A percentile compares a stretch with the other conserved stretches of the same genome.
Conservation (phyloP, 2,329 filamentous ascomycete species). For the Colletotrichum sp. region DNA sequence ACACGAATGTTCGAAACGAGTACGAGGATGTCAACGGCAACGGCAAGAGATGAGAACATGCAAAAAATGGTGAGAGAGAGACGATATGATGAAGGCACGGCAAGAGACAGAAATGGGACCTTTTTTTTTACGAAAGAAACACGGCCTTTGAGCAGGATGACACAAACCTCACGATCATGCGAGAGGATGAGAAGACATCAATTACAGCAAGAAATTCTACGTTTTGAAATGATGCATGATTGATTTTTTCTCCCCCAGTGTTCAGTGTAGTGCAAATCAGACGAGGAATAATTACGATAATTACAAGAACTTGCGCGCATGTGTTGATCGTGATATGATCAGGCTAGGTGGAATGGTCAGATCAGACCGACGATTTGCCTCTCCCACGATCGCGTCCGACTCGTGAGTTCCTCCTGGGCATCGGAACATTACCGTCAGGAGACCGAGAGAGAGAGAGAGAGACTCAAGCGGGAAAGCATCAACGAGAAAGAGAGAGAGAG, state of each 20-base stretch:
- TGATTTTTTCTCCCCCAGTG: background rate
- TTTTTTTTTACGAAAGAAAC: background rate
- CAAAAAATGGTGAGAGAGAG: background rate
- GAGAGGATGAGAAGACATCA: background rate
- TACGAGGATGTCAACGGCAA: background rate
- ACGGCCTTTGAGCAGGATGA: background rate
- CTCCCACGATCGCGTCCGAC: background rate
- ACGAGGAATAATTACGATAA: background rate
- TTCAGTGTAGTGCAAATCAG: background rate
- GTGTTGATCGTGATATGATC: background rate
- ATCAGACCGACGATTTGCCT: rapidly evolving
- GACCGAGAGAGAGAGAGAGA: background rate
- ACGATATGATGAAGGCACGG: background rate
- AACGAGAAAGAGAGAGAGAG: background rate
- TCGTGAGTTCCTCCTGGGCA: background rate
- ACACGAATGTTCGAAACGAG: background rate
- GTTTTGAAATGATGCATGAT: background rate
- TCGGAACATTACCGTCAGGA: background rate
- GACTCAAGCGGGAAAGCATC: too few relatives aligned
- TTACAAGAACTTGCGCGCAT: background rate
- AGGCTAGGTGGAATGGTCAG: background rate
- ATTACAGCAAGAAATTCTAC: background rate
- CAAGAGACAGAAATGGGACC: background rate
- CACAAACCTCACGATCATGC: background rate
- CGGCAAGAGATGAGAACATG: background rate